Evolutionary conservation across 257 asterid species (phyloP).

Genomic region (Solanum microdontum): DNA sequence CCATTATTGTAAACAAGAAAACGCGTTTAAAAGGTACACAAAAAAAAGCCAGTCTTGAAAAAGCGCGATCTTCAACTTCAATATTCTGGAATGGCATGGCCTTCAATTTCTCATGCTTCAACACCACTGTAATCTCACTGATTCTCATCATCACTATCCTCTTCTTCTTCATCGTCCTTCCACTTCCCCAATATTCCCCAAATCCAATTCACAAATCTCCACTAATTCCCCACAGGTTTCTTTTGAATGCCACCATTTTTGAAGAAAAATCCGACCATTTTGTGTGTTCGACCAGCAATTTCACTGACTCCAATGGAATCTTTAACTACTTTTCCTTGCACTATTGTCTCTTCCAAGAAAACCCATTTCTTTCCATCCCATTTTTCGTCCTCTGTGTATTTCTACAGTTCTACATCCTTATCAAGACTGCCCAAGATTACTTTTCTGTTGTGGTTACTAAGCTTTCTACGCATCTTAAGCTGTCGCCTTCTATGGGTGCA

Average conservation of each 20-base stretch:
- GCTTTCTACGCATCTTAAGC: slow-evolving; percentile 51
- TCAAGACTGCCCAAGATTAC: slow-evolving; percentile 84
- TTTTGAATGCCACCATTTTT: slow-evolving; percentile 6
- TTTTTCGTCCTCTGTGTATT: slow-evolving; percentile 41
- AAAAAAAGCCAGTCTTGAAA: not conserved
- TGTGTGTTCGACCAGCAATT: slow-evolving; percentile 24
- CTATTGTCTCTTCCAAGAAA: slow-evolving; percentile 38
- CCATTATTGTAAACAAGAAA: not conserved
- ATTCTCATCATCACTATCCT: slow-evolving; percentile 27
- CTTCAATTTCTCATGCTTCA: slow-evolving; percentile 27
- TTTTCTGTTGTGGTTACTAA: slow-evolving; percentile 81
- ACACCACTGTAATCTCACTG: slow-evolving; percentile 26
- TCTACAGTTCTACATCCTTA: slow-evolving; percentile 70
- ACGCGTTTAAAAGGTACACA: not conserved
- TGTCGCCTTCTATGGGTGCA: slow-evolving; percentile 96
- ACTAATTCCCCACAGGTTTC: slow-evolving; percentile 9
- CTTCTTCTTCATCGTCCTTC: slow-evolving; percentile 36
- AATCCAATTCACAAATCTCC: slow-evolving; percentile 3
- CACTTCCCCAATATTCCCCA: slow-evolving; percentile 12
- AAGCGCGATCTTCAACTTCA: not conserved
- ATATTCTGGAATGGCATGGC: slow-evolving; percentile 65
- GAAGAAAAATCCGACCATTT: not conserved
- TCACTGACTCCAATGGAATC: slow-evolving; percentile 45
- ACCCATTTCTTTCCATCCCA: slow-evolving; percentile 51
- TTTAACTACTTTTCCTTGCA: slow-evolving; percentile 56